Evolutionary conservation across 331 rosid genomes (phyloP).

Genomic region (Erythrophleum ivorense): DNA sequence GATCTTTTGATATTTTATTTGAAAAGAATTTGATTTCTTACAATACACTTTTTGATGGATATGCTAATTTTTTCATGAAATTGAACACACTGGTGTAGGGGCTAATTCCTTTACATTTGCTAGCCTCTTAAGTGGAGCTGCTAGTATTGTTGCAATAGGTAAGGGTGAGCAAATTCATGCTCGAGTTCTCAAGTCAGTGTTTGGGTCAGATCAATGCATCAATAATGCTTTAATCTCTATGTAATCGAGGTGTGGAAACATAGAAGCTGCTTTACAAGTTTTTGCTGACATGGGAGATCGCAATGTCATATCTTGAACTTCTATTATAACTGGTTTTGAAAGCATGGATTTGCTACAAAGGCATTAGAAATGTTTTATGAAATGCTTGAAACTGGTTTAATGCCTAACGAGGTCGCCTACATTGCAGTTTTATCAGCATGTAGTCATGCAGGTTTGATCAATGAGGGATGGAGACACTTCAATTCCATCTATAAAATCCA

Average conservation of each 20-base stretch:
- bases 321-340: conserved; percentile 54
- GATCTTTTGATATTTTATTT: conserved; percentile 48
- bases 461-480: conserved; percentile 62
- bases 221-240: conserved; percentile 57
- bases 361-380: conserved; percentile 53
- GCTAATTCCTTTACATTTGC: conserved; percentile 52
- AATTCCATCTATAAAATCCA: conserved; percentile 43
- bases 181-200: conserved; percentile 46
- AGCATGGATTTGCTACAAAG: conserved; percentile 55
- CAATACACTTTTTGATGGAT: conserved; percentile 33
- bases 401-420: conserved; percentile 57
- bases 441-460: conserved; percentile 55
- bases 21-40: conserved; percentile 49
- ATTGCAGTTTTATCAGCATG: conserved; percentile 64
- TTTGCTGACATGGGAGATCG: conserved; percentile 45
- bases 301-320: conserved; percentile 63
- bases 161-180: conserved; percentile 64
- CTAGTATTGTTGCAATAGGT: conserved; percentile 49
- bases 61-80: conserved; percentile 33
- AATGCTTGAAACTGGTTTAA: conserved; percentile 55
- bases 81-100: conserved; percentile 39
- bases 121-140: conserved; percentile 61
- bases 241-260: conserved; percentile 62
- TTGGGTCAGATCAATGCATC: conserved; percentile 31
- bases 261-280: conserved; percentile 54